Base-by-base conservation (phyloP, 2,329 filamentous ascomycete genomes). In the Exophiala oligosperma region DNA sequence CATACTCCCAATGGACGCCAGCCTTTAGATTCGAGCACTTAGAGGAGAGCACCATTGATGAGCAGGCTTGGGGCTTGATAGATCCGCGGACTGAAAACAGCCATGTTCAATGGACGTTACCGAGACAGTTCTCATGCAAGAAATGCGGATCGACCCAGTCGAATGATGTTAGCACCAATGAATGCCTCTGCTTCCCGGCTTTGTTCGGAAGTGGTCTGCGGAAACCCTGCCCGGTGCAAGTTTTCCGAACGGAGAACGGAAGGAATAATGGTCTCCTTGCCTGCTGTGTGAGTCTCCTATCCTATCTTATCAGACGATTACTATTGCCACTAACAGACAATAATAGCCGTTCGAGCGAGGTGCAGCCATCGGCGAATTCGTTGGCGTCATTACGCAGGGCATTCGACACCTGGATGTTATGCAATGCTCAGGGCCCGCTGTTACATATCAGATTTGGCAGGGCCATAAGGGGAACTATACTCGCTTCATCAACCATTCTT, bases 401-500 rank as follows among this genome's bases (percentile, higher is more conserved):
- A 70, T 84, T 7, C 69, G 74, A 6, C 77, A 79, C 57, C 69
- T 80, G 11, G 82, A 85, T 63, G 81, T 84, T 6, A 83, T 85
- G 81, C 71, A 79, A 40, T 50, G 49, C 17, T 52, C 49, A 24
- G 55, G 29, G 23, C 52, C 49, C n/a, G 52, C 43, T 1, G 52
- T 28, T 8, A 24, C 26, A 38, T 85, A 84, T 64, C 82, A 85
- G 66, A 84, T 85, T 54, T 85, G 77, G 74, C 82, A 85, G 66
- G 82, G 81, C 0, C 70, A 70, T 54, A 75, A 78, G 68, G 80
- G 82, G 2, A 85, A 85, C 64, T 83, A 81, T 62, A 84, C 82
- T 1, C 74, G 81, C 1, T 85, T 85, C 64, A 78, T 84, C 41
- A 85, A 84, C 44, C 79, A 85, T 64, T 84, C 80, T 46, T 85